These are phyloP conservation scores for Xerocomellus intermedius DNA, from an alignment of 768 basidiomycete species.

Conservation along the genomic window DNA sequence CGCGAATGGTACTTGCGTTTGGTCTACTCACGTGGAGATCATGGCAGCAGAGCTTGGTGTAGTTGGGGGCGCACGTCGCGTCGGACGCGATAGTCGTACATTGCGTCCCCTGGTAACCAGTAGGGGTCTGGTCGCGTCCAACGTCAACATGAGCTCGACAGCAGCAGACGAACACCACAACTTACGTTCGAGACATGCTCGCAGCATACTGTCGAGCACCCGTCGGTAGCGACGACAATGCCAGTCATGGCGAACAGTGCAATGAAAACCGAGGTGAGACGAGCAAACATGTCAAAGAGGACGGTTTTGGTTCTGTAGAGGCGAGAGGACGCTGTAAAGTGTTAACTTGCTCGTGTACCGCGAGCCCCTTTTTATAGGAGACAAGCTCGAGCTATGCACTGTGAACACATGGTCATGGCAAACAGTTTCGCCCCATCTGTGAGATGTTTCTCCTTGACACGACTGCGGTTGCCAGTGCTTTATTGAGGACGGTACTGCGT, in stretches of 20 bases:
- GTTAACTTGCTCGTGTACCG: no score
- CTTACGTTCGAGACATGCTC: not conserved
- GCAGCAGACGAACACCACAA: not conserved
- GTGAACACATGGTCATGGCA: no score
- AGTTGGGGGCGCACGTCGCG: not conserved
- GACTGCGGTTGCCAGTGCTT: no score
- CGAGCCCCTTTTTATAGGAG: no score
- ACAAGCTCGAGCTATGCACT: no score
- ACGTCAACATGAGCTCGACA: not conserved
- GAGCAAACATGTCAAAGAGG: not conserved
- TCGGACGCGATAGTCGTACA: not conserved
- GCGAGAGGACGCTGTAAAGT: not conserved
- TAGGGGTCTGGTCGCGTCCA: not conserved
- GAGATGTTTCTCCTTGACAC: no score
- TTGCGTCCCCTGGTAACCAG: not conserved
- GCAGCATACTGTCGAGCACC: conserved; percentile 1
- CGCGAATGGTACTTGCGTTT: no score
- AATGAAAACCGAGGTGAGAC: not conserved
- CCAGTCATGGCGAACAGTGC: not conserved
- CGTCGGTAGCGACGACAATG: not conserved
- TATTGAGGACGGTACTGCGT: no score
- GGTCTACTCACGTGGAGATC: no score
- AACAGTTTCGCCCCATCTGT: no score
- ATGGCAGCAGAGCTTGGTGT: conserved; percentile 7
- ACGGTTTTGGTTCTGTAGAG: no score